These are phyloP conservation scores for Pythium oligandrum DNA, from an alignment of 352 stramenopile species.

Conservation along the genomic window DNA sequence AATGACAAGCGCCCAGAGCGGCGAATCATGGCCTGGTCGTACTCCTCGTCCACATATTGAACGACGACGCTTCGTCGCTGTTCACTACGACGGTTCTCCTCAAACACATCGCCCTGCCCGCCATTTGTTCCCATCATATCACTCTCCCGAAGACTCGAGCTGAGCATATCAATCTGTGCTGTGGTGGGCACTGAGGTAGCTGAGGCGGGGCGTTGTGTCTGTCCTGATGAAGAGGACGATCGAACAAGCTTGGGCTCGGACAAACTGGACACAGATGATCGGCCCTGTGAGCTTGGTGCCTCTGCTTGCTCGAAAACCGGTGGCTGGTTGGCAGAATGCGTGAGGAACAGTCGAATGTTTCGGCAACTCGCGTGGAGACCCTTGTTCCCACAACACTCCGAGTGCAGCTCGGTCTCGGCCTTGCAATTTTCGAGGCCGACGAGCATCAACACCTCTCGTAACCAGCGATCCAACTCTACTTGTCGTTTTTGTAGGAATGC, in stretches of 20 bases:
- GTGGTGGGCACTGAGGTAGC: background rate
- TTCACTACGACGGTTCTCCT: constrained; percentile 12
- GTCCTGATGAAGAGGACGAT: constrained; percentile 8
- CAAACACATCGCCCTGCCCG: constrained; percentile 3
- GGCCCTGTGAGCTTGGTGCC: constrained; percentile 2
- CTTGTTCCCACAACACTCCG: constrained; percentile 64
- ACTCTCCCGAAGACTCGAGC: constrained; percentile 36
- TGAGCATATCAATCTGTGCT: constrained; percentile 37
- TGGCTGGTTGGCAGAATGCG: constrained; percentile 69
- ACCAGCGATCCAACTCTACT: constrained; percentile 78
- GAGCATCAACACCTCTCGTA: constrained; percentile 79
- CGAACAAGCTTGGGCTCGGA: constrained; percentile 15
- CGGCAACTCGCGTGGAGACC: constrained; percentile 62
- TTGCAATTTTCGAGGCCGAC: constrained; percentile 80
- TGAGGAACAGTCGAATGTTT: constrained; percentile 70
- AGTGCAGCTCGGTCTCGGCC: constrained; percentile 48
- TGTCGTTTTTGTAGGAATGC: constrained; percentile 83
- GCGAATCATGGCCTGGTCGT: constrained; percentile 24
- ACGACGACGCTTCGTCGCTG: constrained; percentile 58
- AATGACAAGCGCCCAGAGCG: constrained; percentile 44
- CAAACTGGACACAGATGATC: constrained; percentile 29
- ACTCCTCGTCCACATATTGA: constrained; percentile 64
- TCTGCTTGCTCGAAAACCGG: constrained; percentile 58
- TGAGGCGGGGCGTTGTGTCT: background rate
- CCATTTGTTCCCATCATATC: constrained; percentile 16